Base-by-base conservation (phyloP, 306 rosid species). In the Fragaria iinumae region DNA sequence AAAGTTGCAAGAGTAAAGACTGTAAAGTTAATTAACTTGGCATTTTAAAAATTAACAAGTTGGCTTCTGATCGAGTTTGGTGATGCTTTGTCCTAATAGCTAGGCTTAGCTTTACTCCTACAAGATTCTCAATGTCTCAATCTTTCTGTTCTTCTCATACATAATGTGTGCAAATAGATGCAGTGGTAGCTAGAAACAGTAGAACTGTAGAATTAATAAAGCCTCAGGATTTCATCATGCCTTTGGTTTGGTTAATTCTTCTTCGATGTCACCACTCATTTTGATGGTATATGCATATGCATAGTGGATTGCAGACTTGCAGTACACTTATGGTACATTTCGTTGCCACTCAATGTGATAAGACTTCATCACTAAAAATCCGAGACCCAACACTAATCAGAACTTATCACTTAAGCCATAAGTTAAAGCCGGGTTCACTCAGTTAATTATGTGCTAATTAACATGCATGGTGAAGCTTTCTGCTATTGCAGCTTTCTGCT, bases 401-500 rank as follows among this genome's bases (percentile, higher is more conserved):
- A 59, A 59, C 36, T 25, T 11, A 59, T 59, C 10, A 25, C 25
- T 25, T 25, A 25, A 25, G 6, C 23, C 57, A 52, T 21, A 57
- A 21, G 34, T 21, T 4, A 11, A 57, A 25, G 64, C 16, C 32
- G 0, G 64, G 6, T 23, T 57, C 63, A 56, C 13, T 56, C 29
- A 56, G 36, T 32, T 32, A 32, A 56, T 56, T 52, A 17, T 49
- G 57, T 52, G 3, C 23, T 52, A 25, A 25, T 25, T 25, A 52
- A 52, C 59, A 53, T 53, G 59, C 20, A n/a, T 29, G 32, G 18
- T 25, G 36, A 60, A 59, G 36, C 34, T 25, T 60, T 72, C 65
- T 72, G 20, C 70, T 45, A 29, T 80, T 63, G 41, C 64, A 82
- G 78, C 83, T 79, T 81, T 25, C 25, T 25, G 25, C 25, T 25